Evolutionary conservation across 2,329 filamentous ascomycete species (phyloP), one percentile per base, ranked within the genome.

Genomic region (Aspergillus latus): DNA sequence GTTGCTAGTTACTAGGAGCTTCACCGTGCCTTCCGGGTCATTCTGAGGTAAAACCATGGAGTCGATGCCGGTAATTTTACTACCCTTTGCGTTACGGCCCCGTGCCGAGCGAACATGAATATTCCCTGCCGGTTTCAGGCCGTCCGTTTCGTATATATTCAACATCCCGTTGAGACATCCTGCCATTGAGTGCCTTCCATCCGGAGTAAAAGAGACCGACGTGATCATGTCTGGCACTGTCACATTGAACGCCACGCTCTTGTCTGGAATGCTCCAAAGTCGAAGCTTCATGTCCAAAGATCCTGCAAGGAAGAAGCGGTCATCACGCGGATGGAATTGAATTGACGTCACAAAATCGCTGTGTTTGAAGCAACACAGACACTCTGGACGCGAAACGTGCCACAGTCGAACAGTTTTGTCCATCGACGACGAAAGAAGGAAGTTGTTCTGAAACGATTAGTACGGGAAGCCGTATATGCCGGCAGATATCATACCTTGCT

Each of bases 201-300:
- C 92, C 0, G 94, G 94, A 0, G 92, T 91, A 66, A 99, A 99
- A 0, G 90, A 87, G 0, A 97, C 93, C 1, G 94, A 91, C 0
- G 94, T 99, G 60, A 97, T 92, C 72, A 97, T 88, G 64, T 97
- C 92, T 0, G 88, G 85, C 0, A 92, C 78, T 43, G 88, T 84
- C 7, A 83, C 87, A 62, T 87, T 88, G 69, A 86, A 97, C 0
- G 92, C 92, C 29, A 97, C 89, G n/a, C 83, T 86, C 71, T 95
- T 97, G 72, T 99, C 94, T 0, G 94, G 92, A 46, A 99, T 99
- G 68, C 92, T 97, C 94, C 94, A 99, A 1, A 99, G 76, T 11
- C 94, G 84, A 49, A 99, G 74, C 63, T 92, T 92, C 1, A 88
- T 88, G 70, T 99, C 94, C 5, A 97, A 80, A 1, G 91, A 96